Conservation (phyloP, 2,329 filamentous ascomycete species). For the Rasamsonia emersonii region DNA sequence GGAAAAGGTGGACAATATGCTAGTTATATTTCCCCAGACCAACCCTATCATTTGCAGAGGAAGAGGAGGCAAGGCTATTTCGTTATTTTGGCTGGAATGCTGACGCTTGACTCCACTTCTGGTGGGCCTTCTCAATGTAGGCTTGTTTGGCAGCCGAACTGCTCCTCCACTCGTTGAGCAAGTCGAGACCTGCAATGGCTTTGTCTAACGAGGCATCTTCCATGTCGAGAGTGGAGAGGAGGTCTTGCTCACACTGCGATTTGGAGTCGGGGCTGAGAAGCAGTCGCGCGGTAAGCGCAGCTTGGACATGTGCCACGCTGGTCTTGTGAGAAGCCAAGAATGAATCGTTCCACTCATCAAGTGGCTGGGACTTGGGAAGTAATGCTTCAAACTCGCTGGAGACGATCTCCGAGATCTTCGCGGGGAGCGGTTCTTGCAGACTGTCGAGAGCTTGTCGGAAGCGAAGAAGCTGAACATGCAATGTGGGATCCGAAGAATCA, state of each 20-base stretch:
- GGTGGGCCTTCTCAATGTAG: conserved; percentile 36
- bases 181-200: conserved; percentile 46
- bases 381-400: conserved; percentile 58
- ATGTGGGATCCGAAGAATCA: conserved; percentile 58
- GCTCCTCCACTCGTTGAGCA: conserved; percentile 46
- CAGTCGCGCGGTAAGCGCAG: conserved; percentile 52
- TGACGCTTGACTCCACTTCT: conserved; percentile 34
- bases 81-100: conserved; percentile 21
- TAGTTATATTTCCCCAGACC: conserved; percentile 1
- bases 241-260: conserved; percentile 50
- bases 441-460: conserved; percentile 57
- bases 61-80: not conserved
- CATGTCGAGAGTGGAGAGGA: conserved; percentile 51
- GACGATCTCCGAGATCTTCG: conserved; percentile 61
- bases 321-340: conserved; percentile 56
- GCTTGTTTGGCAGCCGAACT: conserved; percentile 40
- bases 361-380: conserved; percentile 47
- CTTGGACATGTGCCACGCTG: conserved; percentile 55
- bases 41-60: conserved; percentile 1
- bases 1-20: too few species aligned
- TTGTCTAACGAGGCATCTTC: conserved; percentile 46
- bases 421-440: conserved; percentile 51
- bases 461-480: conserved; percentile 66
- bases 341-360: conserved; percentile 57
- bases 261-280: conserved; percentile 51